phyloP scores from a whole-genome alignment of 371 early-diverging fungal species.

The Haplosporangium sp. region DNA sequence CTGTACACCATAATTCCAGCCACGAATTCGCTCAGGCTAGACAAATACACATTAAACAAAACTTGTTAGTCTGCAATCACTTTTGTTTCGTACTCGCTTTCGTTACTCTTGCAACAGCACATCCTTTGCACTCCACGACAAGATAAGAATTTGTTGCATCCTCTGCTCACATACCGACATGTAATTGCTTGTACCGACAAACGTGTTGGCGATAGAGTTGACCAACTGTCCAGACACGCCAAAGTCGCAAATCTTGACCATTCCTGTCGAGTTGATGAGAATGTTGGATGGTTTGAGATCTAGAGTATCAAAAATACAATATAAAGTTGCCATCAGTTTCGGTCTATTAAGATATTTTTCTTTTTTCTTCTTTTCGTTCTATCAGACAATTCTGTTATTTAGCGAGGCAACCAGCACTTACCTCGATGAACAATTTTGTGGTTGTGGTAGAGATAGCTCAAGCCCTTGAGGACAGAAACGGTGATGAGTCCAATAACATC shows the following conservation, averaged over 20 bases:
- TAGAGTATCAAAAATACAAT: conserved; percentile 26
- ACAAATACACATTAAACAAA: not conserved
- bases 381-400: not conserved
- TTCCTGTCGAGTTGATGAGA: conserved; percentile 80
- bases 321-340: not conserved
- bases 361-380: not conserved
- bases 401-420: conserved; percentile 9
- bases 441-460: conserved; percentile 84
- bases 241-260: conserved; percentile 92
- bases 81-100: no score
- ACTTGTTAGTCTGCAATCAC: no score
- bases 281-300: conserved; percentile 89
- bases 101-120: no score
- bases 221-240: conserved; percentile 87
- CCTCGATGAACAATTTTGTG: conserved; percentile 91
- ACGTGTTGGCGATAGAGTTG: conserved; percentile 89
- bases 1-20: conserved; percentile 89
- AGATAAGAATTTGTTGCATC: not conserved
- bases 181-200: conserved; percentile 92
- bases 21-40: conserved; percentile 96
- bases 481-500: conserved; percentile 83
- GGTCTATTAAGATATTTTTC: not conserved
- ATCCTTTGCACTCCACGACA: no score
- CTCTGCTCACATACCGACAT: conserved; percentile 79
- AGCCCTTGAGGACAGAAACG: conserved; percentile 79